Percentiles rank a stretch among this genome's conserved stretches.
phyloP scores from a whole-genome alignment of 1,139 yeast species.

The Candida glucosophila region DNA sequence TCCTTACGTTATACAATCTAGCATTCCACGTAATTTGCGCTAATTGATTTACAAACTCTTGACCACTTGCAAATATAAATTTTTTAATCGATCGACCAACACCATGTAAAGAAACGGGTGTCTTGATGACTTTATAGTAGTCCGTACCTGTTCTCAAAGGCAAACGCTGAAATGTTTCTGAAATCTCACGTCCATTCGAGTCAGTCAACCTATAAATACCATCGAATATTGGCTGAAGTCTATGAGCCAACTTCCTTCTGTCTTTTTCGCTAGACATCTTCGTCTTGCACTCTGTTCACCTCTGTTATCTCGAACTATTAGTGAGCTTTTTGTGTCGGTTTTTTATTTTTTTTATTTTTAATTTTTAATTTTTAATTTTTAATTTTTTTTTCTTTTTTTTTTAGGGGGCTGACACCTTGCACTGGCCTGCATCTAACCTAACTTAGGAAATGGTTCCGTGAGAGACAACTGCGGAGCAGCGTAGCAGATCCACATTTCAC shows the following conservation, averaged over 20 bases:
- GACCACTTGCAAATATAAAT: conserved; percentile 47
- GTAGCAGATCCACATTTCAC: too few species aligned
- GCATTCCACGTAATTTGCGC: conserved; percentile 90
- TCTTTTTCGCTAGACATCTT: conserved; percentile 30
- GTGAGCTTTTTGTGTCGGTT: too few species aligned
- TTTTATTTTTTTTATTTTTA: too few species aligned
- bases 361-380: too few species aligned
- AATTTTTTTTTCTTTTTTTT: too few species aligned
- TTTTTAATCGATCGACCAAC: conserved; percentile 37
- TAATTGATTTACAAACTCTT: conserved; percentile 65
- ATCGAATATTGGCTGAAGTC: conserved; percentile 31
- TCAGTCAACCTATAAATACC: conserved; percentile 39
- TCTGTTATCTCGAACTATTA: too few species aligned
- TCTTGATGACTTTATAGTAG: conserved; percentile 34
- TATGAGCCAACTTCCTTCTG: conserved; percentile 31
- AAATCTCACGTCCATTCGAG: conserved; percentile 30
- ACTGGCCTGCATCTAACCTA: too few species aligned
- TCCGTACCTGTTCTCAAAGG: conserved; percentile 45
- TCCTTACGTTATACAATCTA: conserved; percentile 66
- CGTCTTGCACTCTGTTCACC: too few species aligned
- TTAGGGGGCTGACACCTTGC: too few species aligned
- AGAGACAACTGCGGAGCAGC: too few species aligned
- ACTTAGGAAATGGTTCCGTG: too few species aligned
- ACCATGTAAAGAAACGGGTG: conserved; percentile 36
- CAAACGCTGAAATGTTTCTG: conserved; percentile 42